Conservation (phyloP, 169 alveolate species). For the Cyclospora cayetanensis region DNA sequence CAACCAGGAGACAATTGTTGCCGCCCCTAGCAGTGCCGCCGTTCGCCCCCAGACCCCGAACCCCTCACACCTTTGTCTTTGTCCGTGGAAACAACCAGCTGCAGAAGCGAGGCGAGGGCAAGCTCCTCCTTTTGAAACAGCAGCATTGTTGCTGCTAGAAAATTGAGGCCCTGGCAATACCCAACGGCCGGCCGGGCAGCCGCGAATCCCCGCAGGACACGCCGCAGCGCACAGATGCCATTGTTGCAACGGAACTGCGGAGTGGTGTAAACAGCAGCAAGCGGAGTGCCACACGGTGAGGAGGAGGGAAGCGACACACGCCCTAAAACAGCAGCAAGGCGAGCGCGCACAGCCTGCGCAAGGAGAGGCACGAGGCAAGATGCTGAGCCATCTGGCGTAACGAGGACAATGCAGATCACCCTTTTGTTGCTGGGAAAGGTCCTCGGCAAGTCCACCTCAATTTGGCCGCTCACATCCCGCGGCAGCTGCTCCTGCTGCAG, state of each 20-base stretch:
- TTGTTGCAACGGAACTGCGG: conserved; percentile 48
- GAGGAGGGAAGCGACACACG: background rate
- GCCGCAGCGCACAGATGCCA: conserved; percentile 80
- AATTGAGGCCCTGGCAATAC: conserved; percentile 86
- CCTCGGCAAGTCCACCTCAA: conserved; percentile 85
- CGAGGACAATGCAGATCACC: conserved; percentile 66
- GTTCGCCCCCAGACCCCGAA: too few species aligned
- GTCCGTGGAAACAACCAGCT: conserved; percentile 82
- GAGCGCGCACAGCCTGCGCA: background rate
- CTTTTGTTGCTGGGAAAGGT: conserved; percentile 86
- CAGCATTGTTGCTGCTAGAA: conserved; percentile 85
- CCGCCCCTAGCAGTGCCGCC: too few species aligned
- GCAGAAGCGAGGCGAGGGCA: conserved; percentile 89
- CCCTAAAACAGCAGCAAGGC: background rate
- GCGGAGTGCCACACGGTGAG: background rate
- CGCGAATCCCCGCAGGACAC: conserved; percentile 88
- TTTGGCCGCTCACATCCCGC: conserved; percentile 81
- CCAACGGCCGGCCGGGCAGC: conserved; percentile 83
- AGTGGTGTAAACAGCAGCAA: conserved; percentile 32
- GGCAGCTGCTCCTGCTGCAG: conserved; percentile 79
- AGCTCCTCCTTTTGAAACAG: conserved; percentile 84
- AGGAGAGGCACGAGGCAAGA: background rate
- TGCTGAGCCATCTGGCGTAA: background rate
- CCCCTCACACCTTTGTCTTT: conserved; percentile 77
- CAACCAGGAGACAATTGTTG: too few species aligned